Evolutionary conservation across 2,329 filamentous ascomycete species (phyloP), one percentile per base, ranked within the genome.

Genomic region (Blastomyces parvus): DNA sequence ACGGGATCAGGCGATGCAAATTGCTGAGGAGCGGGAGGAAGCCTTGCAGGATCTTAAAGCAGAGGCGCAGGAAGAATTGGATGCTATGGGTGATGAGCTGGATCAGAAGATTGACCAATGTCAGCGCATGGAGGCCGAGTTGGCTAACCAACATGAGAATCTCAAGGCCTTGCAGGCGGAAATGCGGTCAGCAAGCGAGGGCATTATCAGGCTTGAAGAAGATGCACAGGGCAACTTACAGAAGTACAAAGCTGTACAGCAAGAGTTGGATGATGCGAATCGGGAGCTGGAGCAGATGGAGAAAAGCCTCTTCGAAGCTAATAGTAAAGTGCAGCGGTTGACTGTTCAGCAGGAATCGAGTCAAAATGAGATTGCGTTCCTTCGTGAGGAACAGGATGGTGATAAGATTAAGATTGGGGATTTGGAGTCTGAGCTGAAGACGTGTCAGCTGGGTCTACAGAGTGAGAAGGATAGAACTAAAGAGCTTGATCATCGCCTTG

Each of bases 341-440:
- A 88, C 89, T 3, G 90, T 99, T 40, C 92, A 97, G 72, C 88
- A 93, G 67, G 94, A 99, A 76, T 96, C 90, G 5, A 88, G 89
- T 63, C 93, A 97, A 70, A 88, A 88, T 64, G 94, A 99, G 75
- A 95, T 97, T 76, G 87, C 90, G 0, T 99, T 99, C 82, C 76
- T 99, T 60, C 87, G 94, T 1, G 94, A 99, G 73, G 94, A 99
- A 78, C 94, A 99, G 75, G 94, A 99, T 76, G 86, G 85, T 22
- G 94, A 99, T 80, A 99, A 99, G 82, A 96, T 99, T 73, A 92
- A 91, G 76, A 97, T 99, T 70, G 91, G 93, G 46, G 91, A 97
- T 71, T 81, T 97, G 8, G 92, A 97, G 72, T 89, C 90, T 9
- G 86, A 88, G 17, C 79, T 97, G 46, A 89, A 90, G 69, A 88